Evolutionary conservation across 2,329 filamentous ascomycete genomes (phyloP), one percentile per base, ranked within the genome.

Genomic region (Pyrenochaeta sp.): DNA sequence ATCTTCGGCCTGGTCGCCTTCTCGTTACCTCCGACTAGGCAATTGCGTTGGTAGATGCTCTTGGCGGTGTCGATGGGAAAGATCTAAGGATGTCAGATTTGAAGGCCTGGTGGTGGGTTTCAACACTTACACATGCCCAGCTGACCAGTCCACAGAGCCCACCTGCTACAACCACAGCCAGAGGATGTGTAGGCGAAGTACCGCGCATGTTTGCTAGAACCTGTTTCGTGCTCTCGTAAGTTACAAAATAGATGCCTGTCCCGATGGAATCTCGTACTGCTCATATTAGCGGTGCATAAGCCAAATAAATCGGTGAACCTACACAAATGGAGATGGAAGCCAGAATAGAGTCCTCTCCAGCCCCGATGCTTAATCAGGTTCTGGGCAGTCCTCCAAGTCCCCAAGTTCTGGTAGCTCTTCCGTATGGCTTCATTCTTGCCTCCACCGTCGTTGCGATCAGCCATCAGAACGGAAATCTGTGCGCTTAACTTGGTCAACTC

Each of bases 401-500:
- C 88, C 69, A 90, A 87, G 61, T 89, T 88, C 68, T 88, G 84
- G 64, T 90, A 90, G 69, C 85, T 90, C 41, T 69, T 67, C 35
- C 69, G 63, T 26, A 72, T 58, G 7, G 63, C 61, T 27, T 72
- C 69, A 34, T 71, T 68, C 29, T 63, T 60, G 55, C 62, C 56
- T 18, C 58, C 55, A 53, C 67, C 65, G 37, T 78, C 79, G 53
- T 81, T 84, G 58, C 78, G 82, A 53, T 81, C 77, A 13, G 87
- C 86, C 75, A 92, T 83, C 46, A 93, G 76, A 8, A 91, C 87
- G 2, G 90, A 91, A 14, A 94, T 87, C 69, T 95, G 90, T 11
- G 90, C 89, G 68, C 88, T 92, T 46, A 94, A 79, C 71, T 95
- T 95, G n/a, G 89, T 92, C 69, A 95, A 80, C 71, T 95, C 90